phyloP scores from a whole-genome alignment of 352 stramenopile species.

The Blastocystis sp. region DNA sequence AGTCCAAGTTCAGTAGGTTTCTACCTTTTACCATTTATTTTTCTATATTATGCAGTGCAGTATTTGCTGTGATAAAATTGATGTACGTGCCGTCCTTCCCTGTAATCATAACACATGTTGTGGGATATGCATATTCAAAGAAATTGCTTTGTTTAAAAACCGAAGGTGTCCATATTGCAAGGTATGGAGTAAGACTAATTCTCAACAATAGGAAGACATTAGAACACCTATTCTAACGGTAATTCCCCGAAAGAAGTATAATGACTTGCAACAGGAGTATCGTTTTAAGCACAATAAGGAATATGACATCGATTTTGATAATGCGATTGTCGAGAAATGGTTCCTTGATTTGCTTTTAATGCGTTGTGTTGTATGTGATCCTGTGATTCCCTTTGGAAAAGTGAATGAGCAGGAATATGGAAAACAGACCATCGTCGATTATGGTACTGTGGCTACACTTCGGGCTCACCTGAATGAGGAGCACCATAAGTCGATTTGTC shows the following conservation, averaged over 20 bases:
- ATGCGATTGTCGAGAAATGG: slow-evolving; percentile 29
- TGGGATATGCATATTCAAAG: slow-evolving; percentile 39
- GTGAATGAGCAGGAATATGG: not conserved
- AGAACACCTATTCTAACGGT: slow-evolving; percentile 4
- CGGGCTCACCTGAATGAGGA: not conserved
- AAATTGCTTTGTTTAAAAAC: slow-evolving; percentile 46
- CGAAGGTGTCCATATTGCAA: slow-evolving; percentile 15
- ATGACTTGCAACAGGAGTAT: slow-evolving; percentile 10
- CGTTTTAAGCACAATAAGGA: slow-evolving; percentile 27
- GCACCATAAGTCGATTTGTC: not conserved
- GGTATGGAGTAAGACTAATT: not conserved
- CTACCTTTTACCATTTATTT: not conserved
- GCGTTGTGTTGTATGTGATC: slow-evolving; percentile 1
- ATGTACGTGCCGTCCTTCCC: slow-evolving; percentile 18
- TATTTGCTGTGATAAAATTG: slow-evolving; percentile 26
- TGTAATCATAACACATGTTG: slow-evolving; percentile 40
- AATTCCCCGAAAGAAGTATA: slow-evolving; percentile 28
- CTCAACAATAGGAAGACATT: not conserved
- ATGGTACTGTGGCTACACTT: not conserved
- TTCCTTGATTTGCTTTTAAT: not conserved
- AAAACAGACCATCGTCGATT: not conserved
- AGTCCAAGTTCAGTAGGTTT: not conserved
- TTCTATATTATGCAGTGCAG: slow-evolving; percentile 3
- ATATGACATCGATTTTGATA: slow-evolving; percentile 43
- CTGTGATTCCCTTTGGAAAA: not conserved